Conservation (phyloP, 176 grass and related monocot genomes). For the Oropetium thomaeum region DNA sequence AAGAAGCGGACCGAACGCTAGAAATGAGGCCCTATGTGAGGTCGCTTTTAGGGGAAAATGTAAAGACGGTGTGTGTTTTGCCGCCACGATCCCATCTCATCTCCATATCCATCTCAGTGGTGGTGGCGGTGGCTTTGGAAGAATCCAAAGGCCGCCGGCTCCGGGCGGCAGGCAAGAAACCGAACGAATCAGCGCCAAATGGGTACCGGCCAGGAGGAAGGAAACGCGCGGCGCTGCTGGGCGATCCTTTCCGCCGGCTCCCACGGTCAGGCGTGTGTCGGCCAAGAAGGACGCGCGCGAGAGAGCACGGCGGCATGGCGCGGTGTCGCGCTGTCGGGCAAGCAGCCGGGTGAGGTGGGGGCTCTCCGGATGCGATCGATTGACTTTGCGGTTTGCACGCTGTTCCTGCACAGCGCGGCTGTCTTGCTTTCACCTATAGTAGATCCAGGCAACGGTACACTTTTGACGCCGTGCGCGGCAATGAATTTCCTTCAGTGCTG, state of each 20-base stretch:
- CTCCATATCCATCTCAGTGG: conserved; percentile 14
- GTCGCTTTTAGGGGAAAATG: conserved; percentile 37
- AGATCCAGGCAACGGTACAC: neutral
- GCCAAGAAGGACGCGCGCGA: neutral
- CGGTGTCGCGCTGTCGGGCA: conserved; percentile 20
- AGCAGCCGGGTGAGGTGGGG: neutral
- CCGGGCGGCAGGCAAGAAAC: neutral
- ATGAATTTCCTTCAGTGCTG: neutral
- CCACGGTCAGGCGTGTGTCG: neutral
- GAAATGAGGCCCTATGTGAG: neutral
- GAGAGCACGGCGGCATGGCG: conserved; percentile 21
- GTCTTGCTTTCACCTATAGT: neutral
- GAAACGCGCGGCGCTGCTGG: neutral
- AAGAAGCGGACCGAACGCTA: conserved; percentile 26
- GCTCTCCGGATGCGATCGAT: neutral
- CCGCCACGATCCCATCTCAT: conserved; percentile 20
- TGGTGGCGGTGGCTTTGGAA: conserved; percentile 48
- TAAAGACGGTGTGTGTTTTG: neutral
- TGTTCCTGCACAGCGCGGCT: neutral
- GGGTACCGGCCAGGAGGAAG: conserved; percentile 31
- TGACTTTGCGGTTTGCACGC: neutral
- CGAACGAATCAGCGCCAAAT: conserved; percentile 32
- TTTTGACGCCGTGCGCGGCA: neutral
- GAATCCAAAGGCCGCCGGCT: conserved; percentile 40
- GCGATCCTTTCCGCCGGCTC: neutral